These are phyloP conservation scores for Fusarium cyanostomum DNA, from an alignment of 2,329 filamentous ascomycete genomes.

Conservation along the genomic window DNA sequence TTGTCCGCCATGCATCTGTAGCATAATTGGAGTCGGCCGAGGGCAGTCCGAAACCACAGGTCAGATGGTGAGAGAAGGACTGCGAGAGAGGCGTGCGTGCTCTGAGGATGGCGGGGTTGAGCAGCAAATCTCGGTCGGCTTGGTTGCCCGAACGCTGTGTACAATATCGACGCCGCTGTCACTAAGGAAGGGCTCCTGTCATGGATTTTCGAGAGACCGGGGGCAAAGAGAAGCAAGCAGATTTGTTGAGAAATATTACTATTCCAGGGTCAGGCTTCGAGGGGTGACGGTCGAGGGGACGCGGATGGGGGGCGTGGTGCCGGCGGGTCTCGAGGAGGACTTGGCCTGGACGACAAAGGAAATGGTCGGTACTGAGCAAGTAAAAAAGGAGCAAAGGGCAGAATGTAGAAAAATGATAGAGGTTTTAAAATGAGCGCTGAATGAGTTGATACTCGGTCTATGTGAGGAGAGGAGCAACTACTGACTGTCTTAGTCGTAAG, in stretches of 20 bases:
- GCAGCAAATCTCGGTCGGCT: constrained; percentile 41
- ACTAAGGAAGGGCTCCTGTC: constrained; percentile 18
- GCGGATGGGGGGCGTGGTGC: constrained; percentile 16
- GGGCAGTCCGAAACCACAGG: constrained; percentile 32
- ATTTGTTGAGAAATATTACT: constrained; percentile 27
- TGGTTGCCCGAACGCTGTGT: constrained; percentile 24
- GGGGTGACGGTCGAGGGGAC: constrained; percentile 23
- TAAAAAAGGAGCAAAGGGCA: not conserved
- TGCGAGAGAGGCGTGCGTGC: constrained; percentile 26
- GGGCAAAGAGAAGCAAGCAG: not conserved
- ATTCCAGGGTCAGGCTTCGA: constrained; percentile 25
- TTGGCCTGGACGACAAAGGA: constrained; percentile 37
- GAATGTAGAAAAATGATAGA: not conserved
- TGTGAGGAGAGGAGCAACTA: constrained; percentile 17
- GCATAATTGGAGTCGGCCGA: constrained; percentile 52
- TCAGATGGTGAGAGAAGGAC: constrained; percentile 29
- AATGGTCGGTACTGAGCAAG: constrained; percentile 16
- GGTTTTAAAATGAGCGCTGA: not conserved
- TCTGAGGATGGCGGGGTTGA: constrained; percentile 41
- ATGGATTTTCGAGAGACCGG: constrained; percentile 8
- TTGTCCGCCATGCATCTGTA: constrained; percentile 55
- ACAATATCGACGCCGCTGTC: constrained; percentile 23
- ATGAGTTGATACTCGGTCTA: not conserved
- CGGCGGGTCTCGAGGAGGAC: constrained; percentile 22
- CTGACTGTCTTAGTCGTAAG: constrained; percentile 32